A percentile compares a stretch with the other conserved stretches of the same genome.
phyloP scores from a whole-genome alignment of 495 filamentous ascomycete genomes.

The Annulohypoxylon moriforme region DNA sequence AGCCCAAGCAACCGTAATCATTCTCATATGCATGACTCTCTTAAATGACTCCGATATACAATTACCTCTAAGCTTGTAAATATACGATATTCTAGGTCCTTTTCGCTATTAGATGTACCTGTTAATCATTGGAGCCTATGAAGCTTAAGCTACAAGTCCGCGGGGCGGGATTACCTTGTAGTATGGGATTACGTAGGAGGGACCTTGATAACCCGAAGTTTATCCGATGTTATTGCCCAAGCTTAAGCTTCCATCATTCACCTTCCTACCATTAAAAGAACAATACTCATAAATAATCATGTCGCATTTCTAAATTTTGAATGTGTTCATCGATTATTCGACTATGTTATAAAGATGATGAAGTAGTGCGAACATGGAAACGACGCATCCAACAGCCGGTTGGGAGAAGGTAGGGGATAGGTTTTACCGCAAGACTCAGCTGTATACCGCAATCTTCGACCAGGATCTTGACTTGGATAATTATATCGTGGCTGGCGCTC shows the following conservation, averaged over 20 bases:
- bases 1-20: no score
- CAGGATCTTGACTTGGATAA: slow-evolving; percentile 94
- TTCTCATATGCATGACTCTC: neutral
- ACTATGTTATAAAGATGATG: slow-evolving; percentile 45
- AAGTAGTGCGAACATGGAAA: slow-evolving; percentile 59
- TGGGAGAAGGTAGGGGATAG: slow-evolving; percentile 93
- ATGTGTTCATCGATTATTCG: slow-evolving; percentile 1
- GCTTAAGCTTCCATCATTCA: slow-evolving; percentile 8
- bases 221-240: slow-evolving; percentile 29
- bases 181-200: neutral
- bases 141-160: neutral
- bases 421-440: slow-evolving; percentile 92
- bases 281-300: neutral
- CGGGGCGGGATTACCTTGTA: no score
- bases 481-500: slow-evolving; percentile 90
- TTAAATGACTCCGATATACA: neutral
- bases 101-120: no score
- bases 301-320: neutral
- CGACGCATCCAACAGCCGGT: slow-evolving; percentile 79
- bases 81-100: neutral
- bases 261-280: slow-evolving; percentile 4
- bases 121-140: neutral
- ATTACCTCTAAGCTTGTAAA: neutral
- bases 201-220: slow-evolving; percentile 24
- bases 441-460: slow-evolving; percentile 93